Evolutionary conservation across 2,329 filamentous ascomycete species (phyloP), one percentile per base, ranked within the genome.

Genomic region (Cladophialophora psammophila): DNA sequence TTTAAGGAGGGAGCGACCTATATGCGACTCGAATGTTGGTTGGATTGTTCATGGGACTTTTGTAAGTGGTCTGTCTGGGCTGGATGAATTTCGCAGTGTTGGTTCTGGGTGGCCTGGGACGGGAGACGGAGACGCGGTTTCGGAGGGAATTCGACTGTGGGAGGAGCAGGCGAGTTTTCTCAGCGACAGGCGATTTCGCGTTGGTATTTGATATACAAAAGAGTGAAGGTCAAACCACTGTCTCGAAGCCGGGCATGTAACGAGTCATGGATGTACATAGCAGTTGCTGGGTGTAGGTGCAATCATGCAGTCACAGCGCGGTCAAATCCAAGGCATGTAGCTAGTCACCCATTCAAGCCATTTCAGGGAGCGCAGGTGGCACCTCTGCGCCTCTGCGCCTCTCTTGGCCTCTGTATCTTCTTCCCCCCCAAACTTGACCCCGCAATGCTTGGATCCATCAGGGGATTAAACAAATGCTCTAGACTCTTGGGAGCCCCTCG

Each of bases 11-110:
- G 9, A 26, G 2, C 12, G 50, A 18, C 35, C n/a, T 38, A 34
- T 57, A 20, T 18, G 45, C 18, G 20, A 36, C 34, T 40, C 35
- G 48, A 18, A n/a, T 38, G 26, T 20, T 26, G 45, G 20, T 26
- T 50, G 20, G 20, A 38, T 62, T 53, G 60, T 55, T 62, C 60
- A 54, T 62, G 13, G n/a, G 60, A 26, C 18, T 50, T 50, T 50
- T 10, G 45, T 31, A 20, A 48, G 42, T 48, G 42, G 42, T 48
- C 5, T 48, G 42, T 50, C 4, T 50, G 26, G 2, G 26, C 26
- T 31, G 3, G 45, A 50, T 50, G 45, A 13, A 26, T 2, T 26
- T 26, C 3, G 10, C 45, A 13, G 18, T 20, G 20, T 26, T 50
- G 3, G 45, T 42, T 42, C 7, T 50, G 45, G 20, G 20, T 7